Evolutionary conservation across 192 early-diverging fungal species (phyloP).

Genomic region (Chytriomyces confervae): DNA sequence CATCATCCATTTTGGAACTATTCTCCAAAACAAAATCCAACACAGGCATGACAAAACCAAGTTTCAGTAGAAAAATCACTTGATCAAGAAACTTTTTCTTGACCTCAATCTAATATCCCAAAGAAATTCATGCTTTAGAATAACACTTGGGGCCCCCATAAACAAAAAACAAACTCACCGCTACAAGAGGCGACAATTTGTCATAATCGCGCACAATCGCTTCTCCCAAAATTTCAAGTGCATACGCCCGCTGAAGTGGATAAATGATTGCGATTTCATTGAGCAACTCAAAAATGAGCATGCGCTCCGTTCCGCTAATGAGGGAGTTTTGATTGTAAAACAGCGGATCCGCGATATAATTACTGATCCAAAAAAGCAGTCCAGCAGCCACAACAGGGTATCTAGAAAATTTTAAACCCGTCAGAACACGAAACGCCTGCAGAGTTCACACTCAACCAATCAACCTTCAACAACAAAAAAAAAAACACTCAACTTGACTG

Average conservation of each 20-base stretch:
- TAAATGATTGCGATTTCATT: slow-evolving; percentile 31
- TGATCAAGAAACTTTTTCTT: slow-evolving; percentile 30
- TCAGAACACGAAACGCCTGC: background rate
- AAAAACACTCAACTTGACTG: slow-evolving; percentile 7
- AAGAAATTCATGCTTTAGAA: background rate
- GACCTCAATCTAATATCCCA: slow-evolving; percentile 23
- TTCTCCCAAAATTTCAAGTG: slow-evolving; percentile 26
- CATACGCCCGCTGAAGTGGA: slow-evolving; percentile 27
- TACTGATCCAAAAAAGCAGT: slow-evolving; percentile 26
- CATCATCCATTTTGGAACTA: slow-evolving; percentile 26
- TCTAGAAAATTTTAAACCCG: background rate
- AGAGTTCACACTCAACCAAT: background rate
- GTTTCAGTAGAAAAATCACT: slow-evolving; percentile 29
- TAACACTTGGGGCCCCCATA: background rate
- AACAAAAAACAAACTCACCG: background rate
- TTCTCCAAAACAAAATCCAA: slow-evolving; percentile 14
- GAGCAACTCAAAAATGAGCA: slow-evolving; percentile 33
- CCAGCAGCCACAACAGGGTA: slow-evolving; percentile 27
- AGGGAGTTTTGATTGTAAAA: slow-evolving; percentile 32
- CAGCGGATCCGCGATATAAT: slow-evolving; percentile 17
- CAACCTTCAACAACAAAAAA: background rate
- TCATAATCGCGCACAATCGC: slow-evolving; percentile 27
- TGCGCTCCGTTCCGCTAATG: background rate
- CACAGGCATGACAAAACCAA: slow-evolving; percentile 21
- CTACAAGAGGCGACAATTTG: slow-evolving; percentile 21